Evolutionary conservation across 2,329 filamentous ascomycete species (phyloP).

Genomic region (Epichloe brachyelytri): DNA sequence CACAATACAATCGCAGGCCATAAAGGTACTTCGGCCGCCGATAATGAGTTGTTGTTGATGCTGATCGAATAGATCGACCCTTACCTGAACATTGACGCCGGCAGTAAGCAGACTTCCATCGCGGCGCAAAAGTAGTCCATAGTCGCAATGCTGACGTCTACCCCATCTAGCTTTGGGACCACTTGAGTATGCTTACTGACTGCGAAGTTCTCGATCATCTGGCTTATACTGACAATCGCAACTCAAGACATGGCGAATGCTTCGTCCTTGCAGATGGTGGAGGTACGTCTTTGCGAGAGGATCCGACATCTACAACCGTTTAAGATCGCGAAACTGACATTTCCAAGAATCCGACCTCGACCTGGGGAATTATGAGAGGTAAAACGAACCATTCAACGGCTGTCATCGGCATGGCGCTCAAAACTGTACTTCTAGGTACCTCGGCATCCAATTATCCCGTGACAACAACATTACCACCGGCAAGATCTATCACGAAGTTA

Average conservation of each 20-base stretch:
- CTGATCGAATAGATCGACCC: constrained; percentile 28
- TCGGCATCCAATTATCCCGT: constrained; percentile 65
- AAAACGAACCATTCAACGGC: constrained; percentile 3
- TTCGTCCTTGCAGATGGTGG: constrained; percentile 80
- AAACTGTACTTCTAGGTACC: constrained; percentile 35
- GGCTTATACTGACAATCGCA: constrained; percentile 4
- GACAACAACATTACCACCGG: constrained; percentile 97
- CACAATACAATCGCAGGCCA: not conserved
- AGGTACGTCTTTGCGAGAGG: constrained; percentile 17
- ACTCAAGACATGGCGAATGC: constrained; percentile 64
- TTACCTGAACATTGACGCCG: constrained; percentile 29
- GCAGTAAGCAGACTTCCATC: constrained; percentile 4
- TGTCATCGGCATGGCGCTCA: not conserved
- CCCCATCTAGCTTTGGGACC: constrained; percentile 12
- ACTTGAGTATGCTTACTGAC: constrained; percentile 15
- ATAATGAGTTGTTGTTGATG: not conserved
- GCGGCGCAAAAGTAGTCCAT: not conserved
- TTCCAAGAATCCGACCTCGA: constrained; percentile 33
- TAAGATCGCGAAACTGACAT: not conserved
- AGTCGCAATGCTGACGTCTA: not conserved
- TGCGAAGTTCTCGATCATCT: not conserved
- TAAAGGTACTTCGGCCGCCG: not conserved
- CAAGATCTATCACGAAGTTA: constrained; percentile 63
- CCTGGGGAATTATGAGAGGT: constrained; percentile 43
- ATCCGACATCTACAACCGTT: not conserved